Evolutionary conservation across 2,329 filamentous ascomycete genomes (phyloP).

Genomic region (Colletotrichum sansevieriae): DNA sequence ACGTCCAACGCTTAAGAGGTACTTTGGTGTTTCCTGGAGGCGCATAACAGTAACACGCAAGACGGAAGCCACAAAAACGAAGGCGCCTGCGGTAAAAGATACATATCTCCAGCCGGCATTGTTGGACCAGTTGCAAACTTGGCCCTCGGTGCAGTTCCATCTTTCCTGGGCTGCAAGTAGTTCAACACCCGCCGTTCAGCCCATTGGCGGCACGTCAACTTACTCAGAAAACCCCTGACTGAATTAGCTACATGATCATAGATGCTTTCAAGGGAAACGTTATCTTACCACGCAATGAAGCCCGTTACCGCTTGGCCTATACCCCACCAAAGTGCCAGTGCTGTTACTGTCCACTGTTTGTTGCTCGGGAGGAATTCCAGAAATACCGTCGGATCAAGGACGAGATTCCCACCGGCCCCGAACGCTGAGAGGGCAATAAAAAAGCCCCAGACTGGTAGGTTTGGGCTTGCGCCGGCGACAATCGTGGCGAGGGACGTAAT

Average conservation of each 20-base stretch:
- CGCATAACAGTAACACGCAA: slow-evolving; percentile 66
- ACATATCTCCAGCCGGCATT: slow-evolving; percentile 67
- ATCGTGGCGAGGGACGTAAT: slow-evolving; percentile 71
- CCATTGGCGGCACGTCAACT: slow-evolving; percentile 31
- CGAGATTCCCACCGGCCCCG: slow-evolving; percentile 73
- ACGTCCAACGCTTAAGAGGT: slow-evolving; percentile 64
- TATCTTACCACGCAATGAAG: slow-evolving; percentile 56
- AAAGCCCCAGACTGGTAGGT: slow-evolving; percentile 70
- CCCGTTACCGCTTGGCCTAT: slow-evolving; percentile 62
- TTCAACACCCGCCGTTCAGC: neutral
- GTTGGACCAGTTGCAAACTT: slow-evolving; percentile 54
- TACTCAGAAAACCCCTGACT: slow-evolving; percentile 58
- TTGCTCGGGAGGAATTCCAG: slow-evolving; percentile 61
- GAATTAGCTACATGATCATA: too few relatives aligned
- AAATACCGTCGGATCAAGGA: slow-evolving; percentile 69
- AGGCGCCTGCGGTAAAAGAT: slow-evolving; percentile 59
- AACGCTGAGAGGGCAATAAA: slow-evolving; percentile 72
- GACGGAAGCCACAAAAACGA: slow-evolving; percentile 64
- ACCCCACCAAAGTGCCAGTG: slow-evolving; percentile 69
- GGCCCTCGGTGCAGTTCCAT: slow-evolving; percentile 58
- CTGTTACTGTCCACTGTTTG: slow-evolving; percentile 74
- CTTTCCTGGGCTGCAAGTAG: slow-evolving; percentile 49
- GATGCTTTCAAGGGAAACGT: too few relatives aligned
- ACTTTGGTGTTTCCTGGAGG: slow-evolving; percentile 72
- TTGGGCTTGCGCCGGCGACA: slow-evolving; percentile 72